Conservation (phyloP, 2,329 filamentous ascomycete genomes). For the Fusarium sp. region DNA sequence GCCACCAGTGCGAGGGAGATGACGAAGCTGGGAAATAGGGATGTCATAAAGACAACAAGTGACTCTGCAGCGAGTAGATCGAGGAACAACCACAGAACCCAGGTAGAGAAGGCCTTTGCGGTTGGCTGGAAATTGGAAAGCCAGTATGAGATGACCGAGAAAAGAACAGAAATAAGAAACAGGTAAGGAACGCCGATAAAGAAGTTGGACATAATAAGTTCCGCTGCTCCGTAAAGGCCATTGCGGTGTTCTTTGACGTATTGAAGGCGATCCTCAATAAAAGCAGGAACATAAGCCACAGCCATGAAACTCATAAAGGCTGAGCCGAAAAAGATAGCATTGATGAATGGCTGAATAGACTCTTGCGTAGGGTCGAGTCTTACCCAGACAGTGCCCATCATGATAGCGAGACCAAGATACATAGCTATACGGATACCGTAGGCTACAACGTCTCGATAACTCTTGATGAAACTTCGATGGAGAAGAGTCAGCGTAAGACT, state of each 20-base stretch:
- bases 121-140: slow-evolving; percentile 78
- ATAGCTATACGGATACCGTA: slow-evolving; percentile 87
- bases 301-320: slow-evolving; percentile 86
- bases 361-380: slow-evolving; percentile 74
- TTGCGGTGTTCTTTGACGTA: slow-evolving; percentile 77
- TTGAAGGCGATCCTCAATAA: slow-evolving; percentile 67
- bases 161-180: slow-evolving; percentile 80
- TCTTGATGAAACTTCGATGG: slow-evolving; percentile 85
- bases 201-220: slow-evolving; percentile 83
- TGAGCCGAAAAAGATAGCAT: slow-evolving; percentile 81
- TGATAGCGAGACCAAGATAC: slow-evolving; percentile 80
- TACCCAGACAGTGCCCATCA: slow-evolving; percentile 91
- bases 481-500: slow-evolving; percentile 73
- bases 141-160: slow-evolving; percentile 83
- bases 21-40: slow-evolving; percentile 82
- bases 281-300: slow-evolving; percentile 86
- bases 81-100: slow-evolving; percentile 86
- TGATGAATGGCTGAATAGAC: slow-evolving; percentile 84
- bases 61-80: slow-evolving; percentile 86
- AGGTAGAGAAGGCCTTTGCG: slow-evolving; percentile 76
- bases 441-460: slow-evolving; percentile 83
- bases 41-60: slow-evolving; percentile 80
- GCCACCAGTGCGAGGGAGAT: slow-evolving; percentile 82
- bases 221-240: slow-evolving; percentile 79
- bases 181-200: slow-evolving; percentile 84